phyloP scores from a whole-genome alignment of 495 filamentous ascomycete species.

The Penicillium parvum region DNA sequence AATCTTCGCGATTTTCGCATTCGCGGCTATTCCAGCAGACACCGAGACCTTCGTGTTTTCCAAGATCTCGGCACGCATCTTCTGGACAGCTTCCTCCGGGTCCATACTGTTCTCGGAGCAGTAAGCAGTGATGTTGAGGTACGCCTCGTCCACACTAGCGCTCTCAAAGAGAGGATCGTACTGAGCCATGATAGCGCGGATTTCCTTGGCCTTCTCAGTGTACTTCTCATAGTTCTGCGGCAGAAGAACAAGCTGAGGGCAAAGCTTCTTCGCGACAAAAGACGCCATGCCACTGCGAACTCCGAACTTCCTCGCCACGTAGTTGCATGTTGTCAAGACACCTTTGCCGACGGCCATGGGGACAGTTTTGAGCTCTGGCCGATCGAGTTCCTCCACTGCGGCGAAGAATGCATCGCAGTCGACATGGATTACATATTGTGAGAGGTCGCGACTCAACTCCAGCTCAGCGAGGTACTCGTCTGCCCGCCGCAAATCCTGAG shows the following conservation, averaged over 20 bases:
- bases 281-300: constrained; percentile 91
- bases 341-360: constrained; percentile 93
- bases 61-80: constrained; percentile 72
- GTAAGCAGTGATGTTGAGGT: constrained; percentile 91
- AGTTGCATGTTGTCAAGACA: constrained; percentile 94
- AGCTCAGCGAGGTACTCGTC: constrained; percentile 80
- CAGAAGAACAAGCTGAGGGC: constrained; percentile 78
- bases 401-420: constrained; percentile 99
- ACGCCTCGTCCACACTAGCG: constrained; percentile 93
- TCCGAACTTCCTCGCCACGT: constrained; percentile 83
- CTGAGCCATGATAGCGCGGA: constrained; percentile 72
- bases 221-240: constrained; percentile 90
- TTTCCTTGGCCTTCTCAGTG: constrained; percentile 80
- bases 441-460: constrained; percentile 74
- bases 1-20: constrained; percentile 92
- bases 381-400: constrained; percentile 87
- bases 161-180: constrained; percentile 92
- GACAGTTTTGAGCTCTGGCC: constrained; percentile 80
- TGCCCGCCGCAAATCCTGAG: constrained; percentile 64
- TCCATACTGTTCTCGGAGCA: constrained; percentile 61
- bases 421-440: constrained; percentile 81
- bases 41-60: constrained; percentile 80
- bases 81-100: constrained; percentile 67
- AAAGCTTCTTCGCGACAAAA: constrained; percentile 93
- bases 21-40: constrained; percentile 90